Conservation (phyloP, 352 stramenopile genomes). For the Phytophthora fragariaefolia region DNA sequence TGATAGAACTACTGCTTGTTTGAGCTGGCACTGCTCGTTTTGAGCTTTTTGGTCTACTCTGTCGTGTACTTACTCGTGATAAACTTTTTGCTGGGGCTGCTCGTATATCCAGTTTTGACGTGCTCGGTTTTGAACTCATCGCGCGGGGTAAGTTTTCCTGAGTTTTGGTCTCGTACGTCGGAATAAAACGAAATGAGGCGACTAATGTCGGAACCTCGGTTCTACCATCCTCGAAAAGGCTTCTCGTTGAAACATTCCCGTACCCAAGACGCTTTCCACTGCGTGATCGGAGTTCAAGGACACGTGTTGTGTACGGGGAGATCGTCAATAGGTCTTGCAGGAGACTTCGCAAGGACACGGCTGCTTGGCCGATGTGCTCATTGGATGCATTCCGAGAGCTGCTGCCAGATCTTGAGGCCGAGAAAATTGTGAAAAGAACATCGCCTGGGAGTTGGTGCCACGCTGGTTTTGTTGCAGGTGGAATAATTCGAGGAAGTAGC, state of each 20-base stretch:
- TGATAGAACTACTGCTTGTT: slow-evolving; percentile 66
- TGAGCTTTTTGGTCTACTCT: slow-evolving; percentile 16
- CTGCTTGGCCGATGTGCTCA: slow-evolving; percentile 67
- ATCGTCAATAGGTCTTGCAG: slow-evolving; percentile 40
- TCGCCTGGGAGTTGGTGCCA: slow-evolving; percentile 66
- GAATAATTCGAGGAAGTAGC: slow-evolving; percentile 40
- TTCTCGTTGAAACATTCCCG: slow-evolving; percentile 27
- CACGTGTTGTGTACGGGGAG: slow-evolving; percentile 30
- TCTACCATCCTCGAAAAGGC: slow-evolving; percentile 16
- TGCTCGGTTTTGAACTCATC: slow-evolving; percentile 7
- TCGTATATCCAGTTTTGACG: slow-evolving; percentile 10
- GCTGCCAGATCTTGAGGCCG: slow-evolving; percentile 16
- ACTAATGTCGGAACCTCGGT: slow-evolving; percentile 36
- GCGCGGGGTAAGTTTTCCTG: slow-evolving; percentile 10
- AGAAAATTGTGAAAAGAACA: slow-evolving; percentile 71
- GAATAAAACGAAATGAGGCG: slow-evolving; percentile 52
- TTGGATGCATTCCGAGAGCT: slow-evolving; percentile 22
- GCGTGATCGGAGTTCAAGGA: slow-evolving; percentile 48
- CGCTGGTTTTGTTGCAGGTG: slow-evolving; percentile 25
- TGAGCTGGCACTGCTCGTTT: slow-evolving; percentile 26
- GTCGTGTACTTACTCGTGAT: slow-evolving; percentile 12
- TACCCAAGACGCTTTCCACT: slow-evolving; percentile 40
- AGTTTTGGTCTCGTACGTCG: slow-evolving; percentile 37
- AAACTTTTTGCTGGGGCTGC: slow-evolving; percentile 13
- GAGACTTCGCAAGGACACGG: slow-evolving; percentile 46